Conservation (phyloP, 139 green algal species). For the Chlamydomonas sphaeroides region DNA sequence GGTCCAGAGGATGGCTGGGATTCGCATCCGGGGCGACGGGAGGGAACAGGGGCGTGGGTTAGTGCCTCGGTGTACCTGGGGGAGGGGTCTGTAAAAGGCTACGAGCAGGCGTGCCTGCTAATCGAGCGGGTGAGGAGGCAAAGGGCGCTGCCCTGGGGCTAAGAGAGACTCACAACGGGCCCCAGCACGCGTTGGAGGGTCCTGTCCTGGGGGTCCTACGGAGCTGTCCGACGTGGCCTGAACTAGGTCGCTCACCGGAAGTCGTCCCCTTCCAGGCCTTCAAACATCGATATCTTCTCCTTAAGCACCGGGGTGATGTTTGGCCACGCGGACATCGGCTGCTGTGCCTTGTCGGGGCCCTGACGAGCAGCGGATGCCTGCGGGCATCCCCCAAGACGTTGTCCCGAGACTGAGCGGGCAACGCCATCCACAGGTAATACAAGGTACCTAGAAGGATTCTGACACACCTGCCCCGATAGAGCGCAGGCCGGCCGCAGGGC, state of each 20-base stretch:
- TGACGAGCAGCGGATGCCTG: slow-evolving; percentile 14
- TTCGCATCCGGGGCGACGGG: no score
- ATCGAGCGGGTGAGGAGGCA: not conserved
- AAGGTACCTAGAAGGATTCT: not conserved
- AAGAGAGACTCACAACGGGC: no score
- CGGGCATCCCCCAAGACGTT: not conserved
- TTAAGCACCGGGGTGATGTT: slow-evolving; percentile 19
- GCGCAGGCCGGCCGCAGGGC: no score
- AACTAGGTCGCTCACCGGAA: slow-evolving; percentile 58
- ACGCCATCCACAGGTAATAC: no score
- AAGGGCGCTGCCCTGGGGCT: no score
- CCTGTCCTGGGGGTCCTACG: no score
- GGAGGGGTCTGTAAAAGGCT: not conserved
- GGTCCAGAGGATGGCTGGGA: slow-evolving; percentile 89
- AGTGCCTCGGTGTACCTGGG: no score
- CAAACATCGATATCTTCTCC: slow-evolving; percentile 42
- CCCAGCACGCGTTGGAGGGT: no score
- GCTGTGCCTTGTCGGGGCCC: slow-evolving; percentile 4
- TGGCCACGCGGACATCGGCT: slow-evolving; percentile 34
- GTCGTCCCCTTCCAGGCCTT: slow-evolving; percentile 51
- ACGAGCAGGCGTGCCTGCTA: not conserved
- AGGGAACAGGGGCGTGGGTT: no score
- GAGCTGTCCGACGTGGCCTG: no score
- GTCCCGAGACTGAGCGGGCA: no score
- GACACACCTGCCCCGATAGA: no score